Evolutionary conservation across 345 rosid species (phyloP), one percentile per base, ranked within the genome.

Genomic region (Eutrema japonicum): DNA sequence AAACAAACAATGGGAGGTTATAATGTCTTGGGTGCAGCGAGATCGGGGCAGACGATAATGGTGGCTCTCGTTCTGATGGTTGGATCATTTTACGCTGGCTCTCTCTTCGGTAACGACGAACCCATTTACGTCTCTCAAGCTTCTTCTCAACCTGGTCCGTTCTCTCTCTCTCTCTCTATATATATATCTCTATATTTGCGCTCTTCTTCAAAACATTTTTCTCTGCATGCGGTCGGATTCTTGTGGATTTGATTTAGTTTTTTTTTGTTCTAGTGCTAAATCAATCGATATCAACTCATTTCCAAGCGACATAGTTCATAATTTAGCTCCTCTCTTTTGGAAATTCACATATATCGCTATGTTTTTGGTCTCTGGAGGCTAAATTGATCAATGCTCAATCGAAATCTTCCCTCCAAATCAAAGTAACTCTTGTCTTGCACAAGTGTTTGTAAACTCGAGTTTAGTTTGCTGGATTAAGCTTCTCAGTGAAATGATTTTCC

Each of bases 81-180:
- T 48, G 96, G 85, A 4, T 95, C 99, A 18, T 92, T 92, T 76
- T 92, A 88, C 82, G 45, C 82, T 1, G 99, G 97, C 37, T 83
- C 91, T 61, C 88, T 92, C 55, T 89, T 95, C 66, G 93, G 93
- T 32, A 83, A 82, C 83, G 86, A 87, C 66, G 68, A 73, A 47
- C 83, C 87, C 49, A 69, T 85, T 66, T 82, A 81, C 76, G 62
- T 83, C 70, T 72, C 90, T 57, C 84, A 68, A 45, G 33, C 70
- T 36, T 58, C 72, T 13, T 60, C 77, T 61, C 74, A 75, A 2
- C 68, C 88, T 14, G 77, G 73, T 77, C 13, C 26, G 1, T 42
- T 33, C 42, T 66, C 68, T 42, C 51, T 48, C 54, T 12, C 70
- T 68, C 8, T 41, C 27, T 64, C 18, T 18, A 0, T 18, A 18